phyloP scores from a whole-genome alignment of 352 stramenopile species.

The Phytophthora pisi region DNA sequence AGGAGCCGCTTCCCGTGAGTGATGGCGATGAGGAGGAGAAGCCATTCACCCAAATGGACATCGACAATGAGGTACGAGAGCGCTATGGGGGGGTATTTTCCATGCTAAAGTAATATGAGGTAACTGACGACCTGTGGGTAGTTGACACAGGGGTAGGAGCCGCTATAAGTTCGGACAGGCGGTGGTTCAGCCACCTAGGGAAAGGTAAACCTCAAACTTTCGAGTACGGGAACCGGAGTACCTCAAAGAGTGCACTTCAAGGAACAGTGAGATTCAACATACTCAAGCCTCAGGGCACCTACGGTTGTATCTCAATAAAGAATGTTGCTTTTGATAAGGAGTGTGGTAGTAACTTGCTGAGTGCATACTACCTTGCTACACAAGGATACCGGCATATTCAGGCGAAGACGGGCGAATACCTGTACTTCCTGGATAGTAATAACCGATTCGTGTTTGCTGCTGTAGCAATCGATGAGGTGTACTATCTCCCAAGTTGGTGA shows the following conservation, averaged over 20 bases:
- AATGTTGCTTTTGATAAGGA: conserved; percentile 13
- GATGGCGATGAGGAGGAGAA: background rate
- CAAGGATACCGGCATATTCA: conserved; percentile 25
- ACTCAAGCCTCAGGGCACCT: background rate
- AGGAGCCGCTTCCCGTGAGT: background rate
- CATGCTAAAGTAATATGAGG: background rate
- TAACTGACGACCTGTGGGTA: background rate
- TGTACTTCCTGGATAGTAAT: conserved; percentile 17
- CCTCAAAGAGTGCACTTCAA: background rate
- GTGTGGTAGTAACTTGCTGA: conserved; percentile 21
- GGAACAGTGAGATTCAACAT: background rate
- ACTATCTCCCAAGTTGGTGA: conserved; percentile 6
- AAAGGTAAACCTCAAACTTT: background rate
- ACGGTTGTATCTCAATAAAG: background rate
- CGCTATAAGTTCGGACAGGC: background rate
- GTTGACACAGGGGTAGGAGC: background rate
- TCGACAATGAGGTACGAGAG: background rate
- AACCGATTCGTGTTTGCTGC: conserved; percentile 22
- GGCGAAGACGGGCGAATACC: conserved; percentile 9
- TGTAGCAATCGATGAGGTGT: conserved; percentile 26
- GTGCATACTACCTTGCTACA: conserved; percentile 23
- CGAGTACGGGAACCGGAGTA: background rate
- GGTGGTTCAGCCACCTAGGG: background rate
- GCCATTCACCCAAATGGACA: background rate
- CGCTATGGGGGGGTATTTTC: background rate